Conservation (phyloP, 2,329 filamentous ascomycete genomes). For the Ophiostoma quercus region DNA sequence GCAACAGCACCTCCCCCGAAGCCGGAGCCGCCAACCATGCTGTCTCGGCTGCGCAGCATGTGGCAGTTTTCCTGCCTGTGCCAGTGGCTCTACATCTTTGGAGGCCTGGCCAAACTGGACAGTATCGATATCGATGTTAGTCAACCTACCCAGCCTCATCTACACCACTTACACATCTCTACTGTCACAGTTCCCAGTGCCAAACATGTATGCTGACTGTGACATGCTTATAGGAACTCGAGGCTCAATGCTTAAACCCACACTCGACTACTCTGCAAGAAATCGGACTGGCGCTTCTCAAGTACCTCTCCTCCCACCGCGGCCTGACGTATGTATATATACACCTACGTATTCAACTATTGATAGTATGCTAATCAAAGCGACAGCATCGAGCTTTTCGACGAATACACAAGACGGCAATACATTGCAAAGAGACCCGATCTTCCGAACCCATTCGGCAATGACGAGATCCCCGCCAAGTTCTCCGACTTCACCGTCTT, state of each 20-base stretch:
- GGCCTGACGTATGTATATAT: conserved; percentile 68
- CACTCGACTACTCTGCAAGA: conserved; percentile 69
- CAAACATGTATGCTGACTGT: background rate
- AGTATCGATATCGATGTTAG: conserved; percentile 82
- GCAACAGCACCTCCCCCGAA: background rate
- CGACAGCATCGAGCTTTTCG: conserved; percentile 73
- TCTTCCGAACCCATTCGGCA: conserved; percentile 74
- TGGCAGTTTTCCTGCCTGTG: conserved; percentile 94
- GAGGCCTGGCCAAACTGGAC: conserved; percentile 81
- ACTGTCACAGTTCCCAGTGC: background rate
- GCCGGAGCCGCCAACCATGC: conserved; percentile 37
- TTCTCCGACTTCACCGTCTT: conserved; percentile 81
- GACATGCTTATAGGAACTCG: conserved; percentile 63
- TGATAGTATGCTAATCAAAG: background rate
- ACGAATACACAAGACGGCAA: conserved; percentile 87
- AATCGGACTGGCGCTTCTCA: conserved; percentile 80
- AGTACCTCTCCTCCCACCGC: conserved; percentile 89
- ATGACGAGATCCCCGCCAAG: conserved; percentile 62
- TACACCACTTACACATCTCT: background rate
- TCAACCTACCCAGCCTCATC: background rate
- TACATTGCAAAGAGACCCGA: conserved; percentile 74
- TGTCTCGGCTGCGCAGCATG: conserved; percentile 73
- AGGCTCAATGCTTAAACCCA: conserved; percentile 79
- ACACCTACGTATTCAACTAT: background rate
- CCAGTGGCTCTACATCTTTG: conserved; percentile 92